Percentiles rank a stretch among this genome's conserved stretches.
These are phyloP conservation scores for Sequoia sempervirens DNA, from an alignment of 75 land plant genomes.

Conservation along the genomic window DNA sequence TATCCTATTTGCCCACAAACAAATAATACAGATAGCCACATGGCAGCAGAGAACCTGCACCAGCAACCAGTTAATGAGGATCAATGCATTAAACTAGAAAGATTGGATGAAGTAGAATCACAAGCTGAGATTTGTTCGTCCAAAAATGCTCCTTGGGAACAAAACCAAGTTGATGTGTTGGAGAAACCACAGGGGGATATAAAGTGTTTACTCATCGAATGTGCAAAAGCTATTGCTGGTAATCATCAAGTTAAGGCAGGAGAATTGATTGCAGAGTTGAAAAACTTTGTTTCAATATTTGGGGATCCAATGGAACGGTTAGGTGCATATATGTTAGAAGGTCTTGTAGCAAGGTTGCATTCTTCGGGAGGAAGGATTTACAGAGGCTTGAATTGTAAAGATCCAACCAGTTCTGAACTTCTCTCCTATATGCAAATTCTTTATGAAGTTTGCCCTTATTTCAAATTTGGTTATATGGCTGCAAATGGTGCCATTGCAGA, in stretches of 20 bases:
- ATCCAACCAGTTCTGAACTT: constrained; percentile 38
- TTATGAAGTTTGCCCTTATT: constrained; percentile 61
- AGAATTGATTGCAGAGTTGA: constrained; percentile 37
- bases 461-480: constrained; percentile 67
- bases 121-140: background rate
- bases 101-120: background rate
- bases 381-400: constrained; percentile 33
- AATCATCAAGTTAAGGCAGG: constrained; percentile 36
- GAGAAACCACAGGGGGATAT: constrained; percentile 18
- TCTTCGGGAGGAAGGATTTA: constrained; percentile 43
- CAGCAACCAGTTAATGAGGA: background rate
- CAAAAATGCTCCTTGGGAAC: constrained; percentile 12
- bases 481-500: constrained; percentile 77
- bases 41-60: background rate
- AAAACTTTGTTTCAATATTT: constrained; percentile 49
- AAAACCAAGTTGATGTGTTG: constrained; percentile 5
- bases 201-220: constrained; percentile 48
- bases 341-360: constrained; percentile 36
- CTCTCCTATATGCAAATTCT: constrained; percentile 56
- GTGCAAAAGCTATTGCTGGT: constrained; percentile 63
- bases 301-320: constrained; percentile 83
- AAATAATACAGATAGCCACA: background rate
- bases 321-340: constrained; percentile 83
- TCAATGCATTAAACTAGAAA: background rate
- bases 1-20: background rate